Base-by-base conservation (phyloP, 2,329 filamentous ascomycete genomes). In the Pseudopyricularia javanii region DNA sequence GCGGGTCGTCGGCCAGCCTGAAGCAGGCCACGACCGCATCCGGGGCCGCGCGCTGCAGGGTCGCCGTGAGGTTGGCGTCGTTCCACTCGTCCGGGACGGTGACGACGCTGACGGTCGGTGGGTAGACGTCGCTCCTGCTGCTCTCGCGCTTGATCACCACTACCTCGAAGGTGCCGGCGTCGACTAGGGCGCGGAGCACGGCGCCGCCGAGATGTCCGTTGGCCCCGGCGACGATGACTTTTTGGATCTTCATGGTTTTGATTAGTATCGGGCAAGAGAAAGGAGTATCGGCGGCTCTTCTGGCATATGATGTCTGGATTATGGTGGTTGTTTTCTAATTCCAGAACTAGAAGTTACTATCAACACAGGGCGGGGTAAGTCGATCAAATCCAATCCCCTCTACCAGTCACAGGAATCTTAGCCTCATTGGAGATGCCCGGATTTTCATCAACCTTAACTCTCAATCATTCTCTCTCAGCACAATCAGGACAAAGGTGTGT, bases 1-100 rank as follows among this genome's bases (percentile, higher is more conserved):
- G 50, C 8, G 53, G 51, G 5, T 60, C 56, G 53, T 63, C 55
- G 33, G 57, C 54, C 17, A 66, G 60, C 9, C 62, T 64, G 56
- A 69, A 69, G 55, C 59, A 58, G 43, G 62, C 64, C 22, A 71
- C 59, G 49, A 68, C 66, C 7, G 66, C 68, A 32, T 71, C 67
- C 34, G 68, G 62, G 47, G 26, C 40, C 20, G 40, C 40, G 51
- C 63, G 65, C 8, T 52, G 48, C 24, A 71, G 63, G 3, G 60
- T 62, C 1, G 45, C 57, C 15, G 58, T 59, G n/a, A 71, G 62
- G 34, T 61, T 59, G 7, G 56, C 59, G 15, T 61, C 54, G 9
- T 61, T 62, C 57, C 68, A 64, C 17, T 53, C 59, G 49, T 66
- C 60, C 51, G 66, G 59, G 47, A 67, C 59, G n/a, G 59, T 54